Evolutionary conservation across 768 basidiomycete genomes (phyloP).

Genomic region (Trametes meyenii): DNA sequence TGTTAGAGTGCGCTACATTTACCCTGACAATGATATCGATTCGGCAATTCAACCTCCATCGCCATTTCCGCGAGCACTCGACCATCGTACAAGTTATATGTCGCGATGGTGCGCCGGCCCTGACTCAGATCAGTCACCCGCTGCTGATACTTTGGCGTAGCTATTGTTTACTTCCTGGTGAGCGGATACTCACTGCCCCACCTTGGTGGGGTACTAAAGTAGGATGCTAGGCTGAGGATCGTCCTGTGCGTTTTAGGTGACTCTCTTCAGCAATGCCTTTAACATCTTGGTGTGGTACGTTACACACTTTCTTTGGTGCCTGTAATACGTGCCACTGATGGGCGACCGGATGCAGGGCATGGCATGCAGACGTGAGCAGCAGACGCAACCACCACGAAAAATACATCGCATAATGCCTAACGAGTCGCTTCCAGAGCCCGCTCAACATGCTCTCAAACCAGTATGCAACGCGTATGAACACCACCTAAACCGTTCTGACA

Average conservation of each 20-base stretch:
- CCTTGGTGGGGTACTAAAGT: too few relatives aligned
- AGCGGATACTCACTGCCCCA: background rate
- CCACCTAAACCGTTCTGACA: background rate
- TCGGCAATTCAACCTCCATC: constrained; percentile 7
- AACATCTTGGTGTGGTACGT: constrained; percentile 22
- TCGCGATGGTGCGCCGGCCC: constrained; percentile 15
- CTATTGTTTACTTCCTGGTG: constrained; percentile 14
- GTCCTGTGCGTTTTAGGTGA: background rate
- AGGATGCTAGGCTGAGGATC: background rate
- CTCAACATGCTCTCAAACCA: constrained; percentile 21
- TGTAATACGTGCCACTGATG: background rate
- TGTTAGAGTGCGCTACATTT: constrained; percentile 18
- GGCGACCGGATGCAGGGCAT: background rate
- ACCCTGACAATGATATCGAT: constrained; percentile 16
- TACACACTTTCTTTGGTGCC: background rate
- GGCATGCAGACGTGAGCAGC: constrained; percentile 3
- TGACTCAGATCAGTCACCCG: background rate
- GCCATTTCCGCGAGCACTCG: background rate
- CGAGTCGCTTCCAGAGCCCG: constrained; percentile 6
- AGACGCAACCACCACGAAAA: background rate
- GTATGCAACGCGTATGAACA: background rate
- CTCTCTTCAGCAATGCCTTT: constrained; percentile 12
- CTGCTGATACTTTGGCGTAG: background rate
- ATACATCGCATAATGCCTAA: background rate
- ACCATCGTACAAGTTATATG: constrained; percentile 10